phyloP scores from a whole-genome alignment of 495 filamentous ascomycete genomes.

The Xylaria bambusicola region DNA sequence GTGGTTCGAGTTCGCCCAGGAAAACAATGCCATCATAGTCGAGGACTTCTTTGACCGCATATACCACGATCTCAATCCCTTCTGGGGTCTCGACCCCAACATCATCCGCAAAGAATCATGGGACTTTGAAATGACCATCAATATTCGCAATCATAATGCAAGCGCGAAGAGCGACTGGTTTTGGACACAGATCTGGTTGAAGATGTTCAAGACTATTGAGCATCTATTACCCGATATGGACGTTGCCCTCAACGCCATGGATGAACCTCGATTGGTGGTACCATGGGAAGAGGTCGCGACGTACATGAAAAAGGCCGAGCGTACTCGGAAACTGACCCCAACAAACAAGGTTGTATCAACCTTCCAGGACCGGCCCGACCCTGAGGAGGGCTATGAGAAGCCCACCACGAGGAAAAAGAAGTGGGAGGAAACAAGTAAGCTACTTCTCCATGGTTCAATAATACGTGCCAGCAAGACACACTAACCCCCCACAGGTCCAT shows the following conservation, averaged over 20 bases:
- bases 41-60: constrained; percentile 76
- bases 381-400: constrained; percentile 31
- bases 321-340: constrained; percentile 45
- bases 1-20: constrained; percentile 68
- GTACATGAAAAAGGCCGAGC: constrained; percentile 56
- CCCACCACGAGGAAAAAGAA: constrained; percentile 30
- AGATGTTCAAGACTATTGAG: constrained; percentile 59
- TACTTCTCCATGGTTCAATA: constrained; percentile 3
- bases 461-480: constrained; percentile 24
- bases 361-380: constrained; percentile 35
- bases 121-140: constrained; percentile 60
- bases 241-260: constrained; percentile 67
- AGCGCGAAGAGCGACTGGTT: constrained; percentile 58
- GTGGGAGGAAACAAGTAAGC: constrained; percentile 50
- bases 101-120: constrained; percentile 56
- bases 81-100: constrained; percentile 63
- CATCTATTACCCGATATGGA: constrained; percentile 71
- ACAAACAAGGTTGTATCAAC: constrained; percentile 33
- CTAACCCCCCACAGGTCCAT: constrained; percentile 47
- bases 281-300: constrained; percentile 66
- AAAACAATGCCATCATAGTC: constrained; percentile 60
- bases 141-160: constrained; percentile 59
- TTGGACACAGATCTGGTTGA: constrained; percentile 63
- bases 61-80: constrained; percentile 68
- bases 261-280: constrained; percentile 67